Conservation (phyloP, 2,329 filamentous ascomycete genomes). For the Fusarium annulatum region DNA sequence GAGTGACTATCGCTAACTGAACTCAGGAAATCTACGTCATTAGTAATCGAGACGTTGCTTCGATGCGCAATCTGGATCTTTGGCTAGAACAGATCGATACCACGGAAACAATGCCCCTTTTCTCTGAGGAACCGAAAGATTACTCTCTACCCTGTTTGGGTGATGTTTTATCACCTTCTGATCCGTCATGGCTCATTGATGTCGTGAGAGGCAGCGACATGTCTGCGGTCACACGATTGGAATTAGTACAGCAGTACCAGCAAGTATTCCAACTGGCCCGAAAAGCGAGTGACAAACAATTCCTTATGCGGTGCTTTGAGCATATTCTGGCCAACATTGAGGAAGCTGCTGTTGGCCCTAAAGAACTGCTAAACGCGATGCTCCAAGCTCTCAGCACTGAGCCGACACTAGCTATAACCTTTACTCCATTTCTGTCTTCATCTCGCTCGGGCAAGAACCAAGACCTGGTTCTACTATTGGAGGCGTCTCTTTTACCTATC, state of each 20-base stretch:
- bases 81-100: not conserved
- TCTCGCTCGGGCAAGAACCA: not conserved
- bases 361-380: not conserved
- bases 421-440: not conserved
- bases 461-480: not conserved
- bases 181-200: not conserved
- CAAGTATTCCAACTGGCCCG: not conserved
- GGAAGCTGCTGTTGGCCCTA: fast-evolving
- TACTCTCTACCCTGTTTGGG: not conserved
- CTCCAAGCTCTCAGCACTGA: not conserved
- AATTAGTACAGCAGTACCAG: not conserved
- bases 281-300: not conserved
- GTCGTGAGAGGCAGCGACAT: not conserved
- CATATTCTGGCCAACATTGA: not conserved
- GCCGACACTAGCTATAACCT: not conserved
- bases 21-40: not conserved
- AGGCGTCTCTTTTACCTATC: not conserved
- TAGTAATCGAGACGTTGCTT: slow-evolving; percentile 1
- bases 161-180: not conserved
- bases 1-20: not conserved
- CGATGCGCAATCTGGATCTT: not conserved
- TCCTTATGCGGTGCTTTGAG: not conserved
- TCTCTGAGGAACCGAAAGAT: not conserved
- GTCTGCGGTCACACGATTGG: not conserved
- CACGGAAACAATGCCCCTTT: fast-evolving